These are phyloP conservation scores for Apiotrichum laibachii DNA, from an alignment of 1,284 basidiomycete genomes.

Conservation along the genomic window DNA sequence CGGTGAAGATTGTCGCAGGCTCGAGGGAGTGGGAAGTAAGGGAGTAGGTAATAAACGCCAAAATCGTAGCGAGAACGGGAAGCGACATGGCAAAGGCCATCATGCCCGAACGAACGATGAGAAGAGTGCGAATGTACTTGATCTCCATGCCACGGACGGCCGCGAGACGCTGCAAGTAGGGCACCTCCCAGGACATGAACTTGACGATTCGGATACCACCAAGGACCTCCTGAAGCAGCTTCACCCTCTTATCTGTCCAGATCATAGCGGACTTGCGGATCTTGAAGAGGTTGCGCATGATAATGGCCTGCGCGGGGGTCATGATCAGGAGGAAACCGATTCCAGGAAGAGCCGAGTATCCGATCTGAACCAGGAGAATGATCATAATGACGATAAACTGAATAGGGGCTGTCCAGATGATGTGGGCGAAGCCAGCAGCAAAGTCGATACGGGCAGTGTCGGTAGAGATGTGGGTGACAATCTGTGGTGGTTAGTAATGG, in stretches of 20 bases:
- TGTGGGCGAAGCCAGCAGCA: slow-evolving; percentile 70
- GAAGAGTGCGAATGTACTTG: slow-evolving; percentile 69
- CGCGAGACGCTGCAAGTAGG: slow-evolving; percentile 66
- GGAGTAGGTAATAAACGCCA: slow-evolving; percentile 81
- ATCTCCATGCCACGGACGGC: slow-evolving; percentile 73
- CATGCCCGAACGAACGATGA: slow-evolving; percentile 56
- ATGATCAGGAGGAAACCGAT: slow-evolving; percentile 67
- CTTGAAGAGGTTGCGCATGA: slow-evolving; percentile 72
- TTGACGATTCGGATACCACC: slow-evolving; percentile 88
- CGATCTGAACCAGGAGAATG: slow-evolving; percentile 54
- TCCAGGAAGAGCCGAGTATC: slow-evolving; percentile 54
- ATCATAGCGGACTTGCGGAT: slow-evolving; percentile 73
- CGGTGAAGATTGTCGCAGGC: slow-evolving; percentile 66
- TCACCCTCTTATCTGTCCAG: slow-evolving; percentile 67
- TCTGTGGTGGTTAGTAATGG: too few species aligned
- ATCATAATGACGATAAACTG: slow-evolving; percentile 52
- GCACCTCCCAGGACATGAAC: slow-evolving; percentile 59
- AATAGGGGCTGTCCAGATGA: slow-evolving; percentile 66
- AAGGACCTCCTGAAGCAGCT: slow-evolving; percentile 61
- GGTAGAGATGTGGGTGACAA: slow-evolving; percentile 87
- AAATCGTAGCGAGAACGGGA: slow-evolving; percentile 75
- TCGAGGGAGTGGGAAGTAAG: slow-evolving; percentile 65
- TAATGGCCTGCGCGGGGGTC: slow-evolving; percentile 63
- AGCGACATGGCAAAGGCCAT: slow-evolving; percentile 57
- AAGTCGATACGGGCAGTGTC: slow-evolving; percentile 81